phyloP scores from a whole-genome alignment of 495 filamentous ascomycete species.

The Podospora fimiseda region DNA sequence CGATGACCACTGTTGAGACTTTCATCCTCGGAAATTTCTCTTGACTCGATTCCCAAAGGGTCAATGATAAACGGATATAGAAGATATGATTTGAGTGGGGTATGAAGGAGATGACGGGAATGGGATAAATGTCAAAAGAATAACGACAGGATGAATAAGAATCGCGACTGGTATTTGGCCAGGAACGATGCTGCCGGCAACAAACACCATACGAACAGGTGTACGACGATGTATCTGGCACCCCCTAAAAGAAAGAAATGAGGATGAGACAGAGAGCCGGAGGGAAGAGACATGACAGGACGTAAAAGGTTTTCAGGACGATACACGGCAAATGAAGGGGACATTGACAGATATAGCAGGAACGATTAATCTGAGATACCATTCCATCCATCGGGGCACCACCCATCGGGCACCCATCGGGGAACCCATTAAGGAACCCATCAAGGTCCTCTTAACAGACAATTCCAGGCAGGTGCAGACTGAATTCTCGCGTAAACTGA shows the following conservation, averaged over 20 bases:
- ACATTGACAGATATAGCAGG: conserved; percentile 25
- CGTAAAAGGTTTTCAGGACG: background rate
- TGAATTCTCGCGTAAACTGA: too few relatives aligned
- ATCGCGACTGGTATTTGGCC: background rate
- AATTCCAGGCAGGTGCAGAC: too few relatives aligned
- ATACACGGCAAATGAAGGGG: background rate
- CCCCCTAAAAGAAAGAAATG: conserved; percentile 1
- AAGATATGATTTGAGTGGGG: too few relatives aligned
- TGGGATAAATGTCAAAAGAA: too few relatives aligned
- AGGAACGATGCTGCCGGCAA: background rate
- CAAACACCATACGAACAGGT: background rate
- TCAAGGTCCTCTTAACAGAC: too few relatives aligned
- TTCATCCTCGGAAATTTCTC: conserved; percentile 31
- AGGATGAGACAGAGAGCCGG: conserved; percentile 7
- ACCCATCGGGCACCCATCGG: too few relatives aligned
- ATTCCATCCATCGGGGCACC: too few relatives aligned
- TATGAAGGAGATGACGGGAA: too few relatives aligned
- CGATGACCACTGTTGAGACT: conserved; percentile 21
- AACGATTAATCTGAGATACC: too few relatives aligned
- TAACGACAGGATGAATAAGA: background rate
- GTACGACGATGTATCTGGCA: background rate
- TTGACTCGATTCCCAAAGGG: background rate
- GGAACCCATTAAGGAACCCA: too few relatives aligned
- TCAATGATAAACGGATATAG: too few relatives aligned
- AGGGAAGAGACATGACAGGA: background rate